Evolutionary conservation across 441 rosid species (phyloP).

Genomic region (Iberis amara): DNA sequence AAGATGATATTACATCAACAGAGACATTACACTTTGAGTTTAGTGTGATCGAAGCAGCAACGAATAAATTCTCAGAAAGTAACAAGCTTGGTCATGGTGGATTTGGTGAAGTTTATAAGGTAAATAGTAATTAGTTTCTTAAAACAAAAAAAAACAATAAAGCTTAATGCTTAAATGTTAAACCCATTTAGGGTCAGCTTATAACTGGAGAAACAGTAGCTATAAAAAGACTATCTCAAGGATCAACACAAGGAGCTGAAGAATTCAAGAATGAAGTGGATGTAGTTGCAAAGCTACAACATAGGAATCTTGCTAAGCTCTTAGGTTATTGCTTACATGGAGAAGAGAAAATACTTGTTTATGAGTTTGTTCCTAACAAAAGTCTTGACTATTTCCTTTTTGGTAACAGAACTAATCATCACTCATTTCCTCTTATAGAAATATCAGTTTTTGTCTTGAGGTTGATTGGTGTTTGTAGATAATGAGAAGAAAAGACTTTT

Average conservation of each 20-base stretch:
- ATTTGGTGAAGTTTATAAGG: slow-evolving; percentile 30
- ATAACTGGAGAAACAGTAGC: slow-evolving; percentile 37
- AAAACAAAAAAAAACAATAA: slow-evolving; percentile 33
- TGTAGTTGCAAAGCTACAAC: slow-evolving; percentile 21
- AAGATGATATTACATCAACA: slow-evolving; percentile 8
- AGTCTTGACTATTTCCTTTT: slow-evolving; percentile 16
- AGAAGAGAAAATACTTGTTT: slow-evolving; percentile 9
- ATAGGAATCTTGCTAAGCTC: background rate
- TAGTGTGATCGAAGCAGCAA: slow-evolving; percentile 9
- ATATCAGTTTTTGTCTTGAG: no score
- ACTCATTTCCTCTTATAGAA: no score
- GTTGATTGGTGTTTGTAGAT: no score
- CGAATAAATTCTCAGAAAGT: slow-evolving; percentile 1
- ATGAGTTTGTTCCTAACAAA: background rate
- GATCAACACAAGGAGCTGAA: slow-evolving; percentile 36
- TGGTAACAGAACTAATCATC: no score
- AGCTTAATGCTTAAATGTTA: slow-evolving; percentile 33
- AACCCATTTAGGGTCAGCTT: slow-evolving; percentile 34
- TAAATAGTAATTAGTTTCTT: slow-evolving; percentile 16
- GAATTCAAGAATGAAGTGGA: slow-evolving; percentile 53
- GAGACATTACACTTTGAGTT: slow-evolving; percentile 20
- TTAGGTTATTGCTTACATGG: background rate
- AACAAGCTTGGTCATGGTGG: slow-evolving; percentile 59
- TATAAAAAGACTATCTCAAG: slow-evolving; percentile 35
- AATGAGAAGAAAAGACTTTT: no score